Percentiles rank a stretch among this genome's conserved stretches.
Conservation (phyloP, 768 basidiomycete genomes). For the Gymnopilus dilepis region DNA sequence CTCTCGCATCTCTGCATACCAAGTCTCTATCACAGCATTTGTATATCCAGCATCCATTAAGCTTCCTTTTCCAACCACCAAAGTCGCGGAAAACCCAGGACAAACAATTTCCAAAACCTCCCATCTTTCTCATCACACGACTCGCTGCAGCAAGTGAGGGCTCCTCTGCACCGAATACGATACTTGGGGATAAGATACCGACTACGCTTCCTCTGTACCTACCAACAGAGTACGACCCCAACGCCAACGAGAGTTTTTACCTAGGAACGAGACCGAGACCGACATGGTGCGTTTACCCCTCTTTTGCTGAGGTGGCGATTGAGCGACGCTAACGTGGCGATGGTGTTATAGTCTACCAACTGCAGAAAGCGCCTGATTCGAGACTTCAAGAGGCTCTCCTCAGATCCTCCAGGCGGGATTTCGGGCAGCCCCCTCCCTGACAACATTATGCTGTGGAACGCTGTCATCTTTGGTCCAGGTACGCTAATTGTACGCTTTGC, state of each 20-base stretch:
- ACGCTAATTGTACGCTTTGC: conserved; percentile 31
- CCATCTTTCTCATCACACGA: conserved; percentile 3
- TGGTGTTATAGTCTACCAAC: conserved; percentile 75
- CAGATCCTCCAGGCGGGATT: conserved; percentile 94
- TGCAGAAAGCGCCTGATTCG: conserved; percentile 95
- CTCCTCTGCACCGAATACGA: not conserved
- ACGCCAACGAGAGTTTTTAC: not conserved
- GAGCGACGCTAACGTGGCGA: conserved; percentile 9
- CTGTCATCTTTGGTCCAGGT: conserved; percentile 99
- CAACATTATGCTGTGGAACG: conserved; percentile 99
- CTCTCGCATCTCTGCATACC: conserved; percentile 1
- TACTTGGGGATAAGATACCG: not conserved
- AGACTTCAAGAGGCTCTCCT: conserved; percentile 95
- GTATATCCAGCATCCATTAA: conserved; percentile 1
- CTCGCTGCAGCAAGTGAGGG: not conserved
- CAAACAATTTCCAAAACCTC: not conserved
- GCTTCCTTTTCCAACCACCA: not conserved
- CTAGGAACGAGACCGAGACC: not conserved
- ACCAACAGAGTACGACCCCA: not conserved
- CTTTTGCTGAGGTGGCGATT: not conserved
- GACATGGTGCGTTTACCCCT: conserved; percentile 1
- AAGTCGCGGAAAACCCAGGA: not conserved
- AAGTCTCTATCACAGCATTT: not conserved
- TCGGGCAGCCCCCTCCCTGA: conserved; percentile 97
- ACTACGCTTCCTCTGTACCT: not conserved